phyloP scores from a whole-genome alignment of 331 rosid genomes.

The Quercus phellos region DNA sequence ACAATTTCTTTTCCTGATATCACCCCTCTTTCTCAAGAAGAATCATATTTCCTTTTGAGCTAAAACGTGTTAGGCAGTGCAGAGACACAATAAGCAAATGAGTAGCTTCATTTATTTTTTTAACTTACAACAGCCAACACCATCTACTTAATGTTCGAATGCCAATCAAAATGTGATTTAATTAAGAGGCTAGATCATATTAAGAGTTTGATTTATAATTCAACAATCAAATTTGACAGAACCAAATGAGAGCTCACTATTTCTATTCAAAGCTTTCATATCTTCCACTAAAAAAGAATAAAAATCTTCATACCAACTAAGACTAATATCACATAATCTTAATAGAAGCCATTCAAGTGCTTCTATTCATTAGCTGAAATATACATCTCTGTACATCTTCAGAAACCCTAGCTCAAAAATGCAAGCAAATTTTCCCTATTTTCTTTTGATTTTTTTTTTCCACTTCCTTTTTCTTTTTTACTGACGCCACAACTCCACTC shows the following conservation, averaged over 20 bases:
- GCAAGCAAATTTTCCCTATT: slow-evolving; percentile 16
- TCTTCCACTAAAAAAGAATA: background rate
- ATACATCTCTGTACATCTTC: slow-evolving; percentile 39
- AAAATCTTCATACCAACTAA: slow-evolving; percentile 2
- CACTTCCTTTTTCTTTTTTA: background rate
- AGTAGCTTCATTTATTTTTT: background rate
- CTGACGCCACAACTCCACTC: background rate
- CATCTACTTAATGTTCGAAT: too few species aligned
- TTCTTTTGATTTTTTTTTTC: background rate
- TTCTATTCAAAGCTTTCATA: background rate
- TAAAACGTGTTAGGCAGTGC: background rate
- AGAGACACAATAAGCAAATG: background rate
- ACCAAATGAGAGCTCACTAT: background rate
- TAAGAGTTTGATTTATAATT: too few species aligned
- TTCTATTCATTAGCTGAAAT: slow-evolving; percentile 23
- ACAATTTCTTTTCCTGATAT: too few species aligned
- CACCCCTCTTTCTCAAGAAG: too few species aligned
- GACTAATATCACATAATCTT: background rate
- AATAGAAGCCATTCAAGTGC: slow-evolving; percentile 19
- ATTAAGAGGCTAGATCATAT: background rate
- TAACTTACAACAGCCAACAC: too few species aligned
- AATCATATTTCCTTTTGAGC: background rate
- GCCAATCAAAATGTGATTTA: background rate
- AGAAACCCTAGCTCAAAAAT: slow-evolving; percentile 22
- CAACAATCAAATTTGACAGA: background rate